phyloP scores from a whole-genome alignment of 305 asterid species.

The Plantago lanceolata region DNA sequence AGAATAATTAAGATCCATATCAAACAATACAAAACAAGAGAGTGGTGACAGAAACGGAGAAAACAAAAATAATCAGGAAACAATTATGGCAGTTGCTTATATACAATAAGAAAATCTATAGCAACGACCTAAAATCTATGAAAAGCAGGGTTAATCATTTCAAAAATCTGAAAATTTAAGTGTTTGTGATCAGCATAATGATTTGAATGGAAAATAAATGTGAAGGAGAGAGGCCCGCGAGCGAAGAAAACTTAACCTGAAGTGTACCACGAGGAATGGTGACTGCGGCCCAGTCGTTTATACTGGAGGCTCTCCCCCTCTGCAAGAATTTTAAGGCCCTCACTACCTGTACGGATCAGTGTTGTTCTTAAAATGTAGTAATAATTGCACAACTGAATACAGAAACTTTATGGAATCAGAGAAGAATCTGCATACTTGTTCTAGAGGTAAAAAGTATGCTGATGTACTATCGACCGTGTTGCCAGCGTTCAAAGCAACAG shows the following conservation, averaged over 20 bases:
- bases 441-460: conserved; percentile 94
- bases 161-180: neutral
- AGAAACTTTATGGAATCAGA: neutral
- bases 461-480: conserved; percentile 95
- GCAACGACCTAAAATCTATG: neutral
- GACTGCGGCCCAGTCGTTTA: conserved; percentile 71
- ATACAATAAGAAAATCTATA: conserved; percentile 16
- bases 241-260: conserved; percentile 75
- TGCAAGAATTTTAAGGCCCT: conserved; percentile 82
- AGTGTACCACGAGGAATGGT: conserved; percentile 98
- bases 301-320: conserved; percentile 51
- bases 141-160: neutral
- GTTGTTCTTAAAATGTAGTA: conserved; percentile 3
- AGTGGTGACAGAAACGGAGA: neutral
- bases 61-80: neutral
- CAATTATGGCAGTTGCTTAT: neutral
- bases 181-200: neutral
- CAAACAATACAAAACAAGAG: conserved; percentile 20
- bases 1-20: conserved; percentile 24
- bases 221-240: conserved; percentile 21
- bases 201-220: conserved; percentile 9
- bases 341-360: conserved; percentile 63
- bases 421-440: conserved; percentile 58
- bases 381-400: too few species aligned
- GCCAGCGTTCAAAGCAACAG: conserved; percentile 98